Conservation (phyloP, 1,139 yeast species). For the Magnusiomyces paraingens region DNA sequence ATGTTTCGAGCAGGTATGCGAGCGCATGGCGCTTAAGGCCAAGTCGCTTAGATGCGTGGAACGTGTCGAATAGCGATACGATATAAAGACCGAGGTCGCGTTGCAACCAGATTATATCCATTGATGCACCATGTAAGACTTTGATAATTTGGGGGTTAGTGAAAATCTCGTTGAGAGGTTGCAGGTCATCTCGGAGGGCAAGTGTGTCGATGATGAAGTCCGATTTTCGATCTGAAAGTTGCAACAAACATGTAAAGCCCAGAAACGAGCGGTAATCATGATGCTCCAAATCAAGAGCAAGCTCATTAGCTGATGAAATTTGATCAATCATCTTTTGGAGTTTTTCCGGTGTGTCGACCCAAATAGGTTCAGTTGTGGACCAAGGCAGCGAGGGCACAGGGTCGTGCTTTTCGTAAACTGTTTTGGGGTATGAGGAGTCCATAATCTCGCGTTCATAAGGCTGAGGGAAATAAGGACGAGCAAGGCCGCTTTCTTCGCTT, state of each 20-base stretch:
- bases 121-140: slow-evolving; percentile 92
- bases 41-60: slow-evolving; percentile 73
- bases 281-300: slow-evolving; percentile 97
- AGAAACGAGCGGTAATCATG: slow-evolving; percentile 87
- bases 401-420: slow-evolving; percentile 42
- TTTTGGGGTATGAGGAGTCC: slow-evolving; percentile 60
- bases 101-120: slow-evolving; percentile 97
- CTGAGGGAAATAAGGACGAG: slow-evolving; percentile 62
- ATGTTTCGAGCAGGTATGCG: slow-evolving; percentile 74
- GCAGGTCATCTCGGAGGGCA: slow-evolving; percentile 64
- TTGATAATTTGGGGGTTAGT: slow-evolving; percentile 76
- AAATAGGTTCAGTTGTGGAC: slow-evolving; percentile 56
- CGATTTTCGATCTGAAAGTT: slow-evolving; percentile 71
- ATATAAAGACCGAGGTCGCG: slow-evolving; percentile 89
- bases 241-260: slow-evolving; percentile 92
- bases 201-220: slow-evolving; percentile 84
- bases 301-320: slow-evolving; percentile 48
- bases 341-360: slow-evolving; percentile 60
- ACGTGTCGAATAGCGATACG: slow-evolving; percentile 88
- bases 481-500: slow-evolving; percentile 21
- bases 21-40: slow-evolving; percentile 78
- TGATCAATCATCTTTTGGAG: slow-evolving; percentile 50
- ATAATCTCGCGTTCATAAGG: slow-evolving; percentile 80
- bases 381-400: slow-evolving; percentile 60
- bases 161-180: slow-evolving; percentile 62